These are phyloP conservation scores for Mortierella sp. DNA, from an alignment of 371 early-diverging fungal genomes.

Conservation along the genomic window DNA sequence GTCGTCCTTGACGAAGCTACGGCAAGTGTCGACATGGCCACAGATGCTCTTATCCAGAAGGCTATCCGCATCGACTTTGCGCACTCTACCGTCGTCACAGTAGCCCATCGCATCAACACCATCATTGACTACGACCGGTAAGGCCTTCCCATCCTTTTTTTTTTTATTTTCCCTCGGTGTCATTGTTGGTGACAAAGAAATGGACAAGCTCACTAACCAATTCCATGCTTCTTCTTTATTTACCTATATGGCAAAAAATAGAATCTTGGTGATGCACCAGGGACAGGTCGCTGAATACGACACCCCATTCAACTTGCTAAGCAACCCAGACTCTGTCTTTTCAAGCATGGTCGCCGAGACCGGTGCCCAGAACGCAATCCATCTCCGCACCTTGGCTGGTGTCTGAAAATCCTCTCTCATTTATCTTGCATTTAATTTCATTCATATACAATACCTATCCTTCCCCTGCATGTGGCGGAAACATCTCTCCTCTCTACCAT, in stretches of 20 bases:
- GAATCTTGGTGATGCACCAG: constrained; percentile 61
- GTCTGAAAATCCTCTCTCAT: constrained; percentile 10
- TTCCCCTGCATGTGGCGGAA: no score
- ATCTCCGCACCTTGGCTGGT: constrained; percentile 44
- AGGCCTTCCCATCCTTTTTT: neutral
- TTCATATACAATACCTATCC: neutral
- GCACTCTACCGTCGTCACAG: constrained; percentile 91
- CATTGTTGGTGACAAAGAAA: neutral
- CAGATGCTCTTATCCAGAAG: constrained; percentile 54
- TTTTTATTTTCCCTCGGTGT: neutral
- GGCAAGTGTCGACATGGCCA: constrained; percentile 58
- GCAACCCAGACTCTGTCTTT: constrained; percentile 77
- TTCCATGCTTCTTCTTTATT: no score
- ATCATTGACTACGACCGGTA: constrained; percentile 56
- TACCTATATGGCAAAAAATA: neutral
- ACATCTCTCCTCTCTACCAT: no score
- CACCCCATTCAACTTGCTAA: constrained; percentile 57
- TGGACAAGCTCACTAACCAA: neutral
- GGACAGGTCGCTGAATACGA: constrained; percentile 66
- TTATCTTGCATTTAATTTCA: neutral
- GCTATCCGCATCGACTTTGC: constrained; percentile 92
- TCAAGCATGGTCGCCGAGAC: constrained; percentile 84
- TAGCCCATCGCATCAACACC: constrained; percentile 85
- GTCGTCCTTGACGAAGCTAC: constrained; percentile 72
- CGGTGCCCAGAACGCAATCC: constrained; percentile 59